Evolutionary conservation across 129 eudicot genomes (phyloP).

Genomic region (Glebionis coronaria): DNA sequence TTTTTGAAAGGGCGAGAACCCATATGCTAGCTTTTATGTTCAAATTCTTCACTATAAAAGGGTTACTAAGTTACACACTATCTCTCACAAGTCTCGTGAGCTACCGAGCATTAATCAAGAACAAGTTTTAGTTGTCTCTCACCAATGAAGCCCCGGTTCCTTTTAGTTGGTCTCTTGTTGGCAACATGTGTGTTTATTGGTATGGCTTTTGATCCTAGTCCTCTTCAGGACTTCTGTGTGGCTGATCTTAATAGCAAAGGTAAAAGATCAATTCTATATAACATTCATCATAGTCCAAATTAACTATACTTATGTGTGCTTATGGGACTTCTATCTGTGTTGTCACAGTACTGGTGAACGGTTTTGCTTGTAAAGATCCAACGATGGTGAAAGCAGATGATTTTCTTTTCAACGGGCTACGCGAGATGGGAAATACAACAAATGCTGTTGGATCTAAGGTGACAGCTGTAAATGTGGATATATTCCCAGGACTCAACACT

Average conservation of each 20-base stretch:
- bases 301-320: background rate
- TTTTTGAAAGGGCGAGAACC: too few relatives aligned
- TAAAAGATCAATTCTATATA: background rate
- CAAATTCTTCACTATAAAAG: constrained; percentile 17
- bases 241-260: constrained; percentile 28
- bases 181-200: constrained; percentile 10
- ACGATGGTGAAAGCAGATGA: constrained; percentile 21
- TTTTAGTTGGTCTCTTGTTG: constrained; percentile 20
- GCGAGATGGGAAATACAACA: constrained; percentile 21
- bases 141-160: constrained; percentile 15
- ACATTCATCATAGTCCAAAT: background rate
- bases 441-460: constrained; percentile 31
- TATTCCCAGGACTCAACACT: constrained; percentile 42
- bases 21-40: background rate
- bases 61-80: background rate
- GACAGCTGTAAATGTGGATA: constrained; percentile 21
- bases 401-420: constrained; percentile 32
- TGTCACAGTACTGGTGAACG: constrained; percentile 18
- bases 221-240: constrained; percentile 35
- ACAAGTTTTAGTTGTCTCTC: background rate
- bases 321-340: background rate
- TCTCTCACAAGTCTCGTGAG: constrained; percentile 2
- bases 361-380: constrained; percentile 29
- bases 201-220: constrained; percentile 30
- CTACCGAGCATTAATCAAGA: background rate